A percentile compares a stretch with the other conserved stretches of the same genome.
Evolutionary conservation across 75 land plant genomes (phyloP).

Genomic region (Pinus albicaulis): DNA sequence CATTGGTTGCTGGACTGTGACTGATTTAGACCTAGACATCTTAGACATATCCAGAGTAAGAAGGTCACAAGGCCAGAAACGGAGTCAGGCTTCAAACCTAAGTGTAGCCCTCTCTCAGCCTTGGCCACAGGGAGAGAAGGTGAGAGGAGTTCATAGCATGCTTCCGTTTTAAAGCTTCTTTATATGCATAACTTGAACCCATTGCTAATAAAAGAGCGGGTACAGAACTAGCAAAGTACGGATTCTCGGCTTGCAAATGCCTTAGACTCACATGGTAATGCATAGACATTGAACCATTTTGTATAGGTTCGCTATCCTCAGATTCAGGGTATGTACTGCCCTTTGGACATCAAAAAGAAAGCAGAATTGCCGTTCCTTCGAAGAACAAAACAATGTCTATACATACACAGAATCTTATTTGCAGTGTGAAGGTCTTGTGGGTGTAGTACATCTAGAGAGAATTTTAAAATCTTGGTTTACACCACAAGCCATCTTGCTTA

Average conservation of each 20-base stretch:
- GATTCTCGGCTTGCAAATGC: neutral
- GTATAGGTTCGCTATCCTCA: neutral
- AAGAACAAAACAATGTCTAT: neutral
- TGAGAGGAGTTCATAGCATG: neutral
- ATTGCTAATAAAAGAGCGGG: neutral
- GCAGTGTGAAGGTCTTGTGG: neutral
- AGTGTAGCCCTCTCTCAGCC: neutral
- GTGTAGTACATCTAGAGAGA: too few relatives aligned
- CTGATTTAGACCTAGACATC: neutral
- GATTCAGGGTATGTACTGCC: neutral
- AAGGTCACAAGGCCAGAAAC: neutral
- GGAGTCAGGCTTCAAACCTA: neutral
- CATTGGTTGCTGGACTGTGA: neutral
- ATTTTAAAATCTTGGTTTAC: too few relatives aligned
- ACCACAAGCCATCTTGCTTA: too few relatives aligned
- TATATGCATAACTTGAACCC: neutral
- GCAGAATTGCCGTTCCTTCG: neutral
- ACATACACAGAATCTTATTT: neutral
- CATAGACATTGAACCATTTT: constrained; percentile 2
- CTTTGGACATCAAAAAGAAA: neutral
- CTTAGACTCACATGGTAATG: neutral
- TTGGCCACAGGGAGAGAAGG: neutral
- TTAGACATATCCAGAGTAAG: neutral
- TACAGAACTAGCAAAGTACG: neutral
- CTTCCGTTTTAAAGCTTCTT: neutral